These are phyloP conservation scores for Pseudocercospora musae DNA, from an alignment of 2,329 filamentous ascomycete species.

Conservation along the genomic window DNA sequence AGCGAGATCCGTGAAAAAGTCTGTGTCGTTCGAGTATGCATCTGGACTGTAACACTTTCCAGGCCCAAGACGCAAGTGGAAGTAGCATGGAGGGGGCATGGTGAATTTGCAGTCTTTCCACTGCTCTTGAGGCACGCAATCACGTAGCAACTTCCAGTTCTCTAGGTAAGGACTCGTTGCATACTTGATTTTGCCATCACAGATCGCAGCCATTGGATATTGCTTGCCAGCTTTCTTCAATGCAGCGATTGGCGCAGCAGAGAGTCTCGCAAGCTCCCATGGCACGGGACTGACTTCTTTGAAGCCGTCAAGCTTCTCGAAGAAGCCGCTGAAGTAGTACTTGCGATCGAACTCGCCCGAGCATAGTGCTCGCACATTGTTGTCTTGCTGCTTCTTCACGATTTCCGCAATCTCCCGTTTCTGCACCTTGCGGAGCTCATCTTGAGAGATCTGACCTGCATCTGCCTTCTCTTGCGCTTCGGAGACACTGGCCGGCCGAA, in stretches of 20 bases:
- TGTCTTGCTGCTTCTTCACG: constrained; percentile 61
- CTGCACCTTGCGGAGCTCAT: constrained; percentile 61
- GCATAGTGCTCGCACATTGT: constrained; percentile 62
- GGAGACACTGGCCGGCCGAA: constrained; percentile 62
- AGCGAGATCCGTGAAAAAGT: constrained; percentile 38
- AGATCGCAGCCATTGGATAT: constrained; percentile 39
- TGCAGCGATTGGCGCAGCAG: constrained; percentile 37
- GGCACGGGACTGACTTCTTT: constrained; percentile 37
- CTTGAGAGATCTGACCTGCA: constrained; percentile 51
- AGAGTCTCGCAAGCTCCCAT: constrained; percentile 37
- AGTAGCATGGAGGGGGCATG: constrained; percentile 39
- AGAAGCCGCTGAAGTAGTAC: constrained; percentile 40
- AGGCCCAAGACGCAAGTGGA: constrained; percentile 36
- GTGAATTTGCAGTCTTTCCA: constrained; percentile 39
- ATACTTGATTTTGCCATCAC: constrained; percentile 38
- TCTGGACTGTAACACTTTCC: constrained; percentile 37
- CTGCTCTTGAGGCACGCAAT: constrained; percentile 33
- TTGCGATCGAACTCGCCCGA: constrained; percentile 63
- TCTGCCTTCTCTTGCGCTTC: constrained; percentile 56
- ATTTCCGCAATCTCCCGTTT: constrained; percentile 63
- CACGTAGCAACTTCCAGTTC: constrained; percentile 37
- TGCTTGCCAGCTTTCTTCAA: constrained; percentile 40
- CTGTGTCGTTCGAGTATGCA: constrained; percentile 34
- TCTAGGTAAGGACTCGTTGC: constrained; percentile 35
- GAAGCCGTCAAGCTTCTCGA: constrained; percentile 40